Conservation (phyloP, 768 basidiomycete genomes). For the Mycena vitilis region DNA sequence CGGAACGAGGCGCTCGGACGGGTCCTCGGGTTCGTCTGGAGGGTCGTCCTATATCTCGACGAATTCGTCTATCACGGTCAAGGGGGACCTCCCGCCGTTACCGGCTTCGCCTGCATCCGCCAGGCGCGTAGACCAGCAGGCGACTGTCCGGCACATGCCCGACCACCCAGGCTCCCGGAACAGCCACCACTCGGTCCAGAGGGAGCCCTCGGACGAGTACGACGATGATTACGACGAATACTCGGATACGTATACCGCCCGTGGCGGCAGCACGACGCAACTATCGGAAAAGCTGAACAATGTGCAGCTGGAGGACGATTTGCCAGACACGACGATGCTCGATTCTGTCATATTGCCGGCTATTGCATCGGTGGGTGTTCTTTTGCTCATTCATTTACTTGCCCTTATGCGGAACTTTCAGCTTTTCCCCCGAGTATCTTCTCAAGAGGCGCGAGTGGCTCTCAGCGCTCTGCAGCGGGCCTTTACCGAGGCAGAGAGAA, state of each 20-base stretch:
- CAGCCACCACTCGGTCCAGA: slow-evolving; percentile 48
- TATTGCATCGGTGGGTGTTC: slow-evolving; percentile 85
- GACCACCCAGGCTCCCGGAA: slow-evolving; percentile 39
- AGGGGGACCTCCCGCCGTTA: slow-evolving; percentile 72
- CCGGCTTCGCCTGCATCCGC: slow-evolving; percentile 56
- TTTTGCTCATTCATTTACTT: slow-evolving; percentile 1
- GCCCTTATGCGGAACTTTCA: slow-evolving; percentile 46
- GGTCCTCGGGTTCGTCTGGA: slow-evolving; percentile 48
- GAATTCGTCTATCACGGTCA: slow-evolving; percentile 61
- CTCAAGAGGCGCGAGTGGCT: slow-evolving; percentile 90
- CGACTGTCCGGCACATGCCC: slow-evolving; percentile 73
- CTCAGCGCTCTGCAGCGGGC: slow-evolving; percentile 90
- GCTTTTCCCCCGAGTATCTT: slow-evolving; percentile 93
- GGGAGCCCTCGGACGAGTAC: slow-evolving; percentile 71
- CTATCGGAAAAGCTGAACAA: slow-evolving; percentile 56
- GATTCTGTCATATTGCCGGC: slow-evolving; percentile 96
- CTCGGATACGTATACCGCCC: slow-evolving; percentile 58
- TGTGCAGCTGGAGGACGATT: slow-evolving; percentile 64
- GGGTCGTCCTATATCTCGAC: slow-evolving; percentile 46
- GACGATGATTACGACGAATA: slow-evolving; percentile 73
- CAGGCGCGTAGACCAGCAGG: slow-evolving; percentile 64
- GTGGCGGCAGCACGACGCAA: slow-evolving; percentile 54
- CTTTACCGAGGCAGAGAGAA: slow-evolving; percentile 93
- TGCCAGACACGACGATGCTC: slow-evolving; percentile 91
- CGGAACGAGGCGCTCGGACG: slow-evolving; percentile 59